Evolutionary conservation across 2,329 filamentous ascomycete species (phyloP).

Genomic region (Hymenoscyphus fructigenus): DNA sequence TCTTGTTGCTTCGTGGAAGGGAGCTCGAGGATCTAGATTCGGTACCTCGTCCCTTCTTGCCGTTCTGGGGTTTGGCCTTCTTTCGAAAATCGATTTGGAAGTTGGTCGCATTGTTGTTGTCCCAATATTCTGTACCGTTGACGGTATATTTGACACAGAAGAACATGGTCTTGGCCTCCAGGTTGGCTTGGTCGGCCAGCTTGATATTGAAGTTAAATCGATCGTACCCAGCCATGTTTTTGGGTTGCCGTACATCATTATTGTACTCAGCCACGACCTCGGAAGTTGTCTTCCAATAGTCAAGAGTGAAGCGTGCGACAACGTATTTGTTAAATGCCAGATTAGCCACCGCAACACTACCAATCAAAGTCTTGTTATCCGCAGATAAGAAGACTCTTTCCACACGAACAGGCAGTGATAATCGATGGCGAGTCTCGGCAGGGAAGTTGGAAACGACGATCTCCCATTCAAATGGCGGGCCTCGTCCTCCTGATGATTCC

Average conservation of each 20-base stretch:
- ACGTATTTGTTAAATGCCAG: conserved; percentile 86
- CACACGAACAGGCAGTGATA: conserved; percentile 68
- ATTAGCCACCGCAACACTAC: conserved; percentile 82
- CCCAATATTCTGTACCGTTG: conserved; percentile 85
- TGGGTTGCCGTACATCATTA: conserved; percentile 70
- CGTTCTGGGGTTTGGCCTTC: conserved; percentile 63
- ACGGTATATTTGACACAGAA: conserved; percentile 89
- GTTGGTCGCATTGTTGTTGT: conserved; percentile 85
- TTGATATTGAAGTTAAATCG: conserved; percentile 94
- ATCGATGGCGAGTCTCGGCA: conserved; percentile 59
- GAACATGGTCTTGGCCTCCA: conserved; percentile 90
- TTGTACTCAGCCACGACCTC: conserved; percentile 89
- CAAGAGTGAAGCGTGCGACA: conserved; percentile 89
- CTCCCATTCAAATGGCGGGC: conserved; percentile 76
- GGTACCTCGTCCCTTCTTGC: conserved; percentile 53
- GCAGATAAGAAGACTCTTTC: conserved; percentile 84
- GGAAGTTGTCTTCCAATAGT: conserved; percentile 98
- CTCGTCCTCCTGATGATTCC: conserved; percentile 44
- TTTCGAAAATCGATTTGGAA: conserved; percentile 94
- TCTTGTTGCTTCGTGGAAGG: conserved; percentile 66
- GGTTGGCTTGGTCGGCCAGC: conserved; percentile 83
- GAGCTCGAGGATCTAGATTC: conserved; percentile 50
- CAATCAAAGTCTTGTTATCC: conserved; percentile 84
- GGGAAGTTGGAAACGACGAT: conserved; percentile 85
- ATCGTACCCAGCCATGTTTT: conserved; percentile 69